Percentiles rank a stretch among this genome's conserved stretches.
phyloP scores from a whole-genome alignment of 495 filamentous ascomycete genomes.

The Trichoderma parareesei region DNA sequence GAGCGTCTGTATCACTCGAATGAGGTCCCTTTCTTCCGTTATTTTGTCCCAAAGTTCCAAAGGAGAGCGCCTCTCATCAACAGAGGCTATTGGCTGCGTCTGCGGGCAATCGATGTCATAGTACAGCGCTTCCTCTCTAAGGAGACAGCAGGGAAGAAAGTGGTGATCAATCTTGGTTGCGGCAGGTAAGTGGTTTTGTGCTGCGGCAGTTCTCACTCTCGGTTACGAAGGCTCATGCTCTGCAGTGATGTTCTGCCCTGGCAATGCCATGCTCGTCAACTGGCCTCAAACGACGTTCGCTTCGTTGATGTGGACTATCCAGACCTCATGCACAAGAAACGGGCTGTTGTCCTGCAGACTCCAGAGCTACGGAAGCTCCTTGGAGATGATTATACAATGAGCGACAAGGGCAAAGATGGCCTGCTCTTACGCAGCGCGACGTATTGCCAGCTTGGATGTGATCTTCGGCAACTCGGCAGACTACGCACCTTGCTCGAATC shows the following conservation, averaged over 20 bases:
- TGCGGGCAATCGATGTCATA: conserved; percentile 68
- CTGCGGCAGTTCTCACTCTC: background rate
- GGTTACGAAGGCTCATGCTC: conserved; percentile 10
- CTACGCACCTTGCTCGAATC: conserved; percentile 48
- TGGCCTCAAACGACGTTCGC: conserved; percentile 39
- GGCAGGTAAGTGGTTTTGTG: conserved; percentile 59
- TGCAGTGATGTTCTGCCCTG: conserved; percentile 83
- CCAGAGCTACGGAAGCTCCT: conserved; percentile 47
- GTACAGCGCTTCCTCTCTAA: conserved; percentile 62
- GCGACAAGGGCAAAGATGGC: conserved; percentile 36
- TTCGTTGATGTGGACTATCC: conserved; percentile 89
- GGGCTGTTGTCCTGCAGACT: conserved; percentile 52
- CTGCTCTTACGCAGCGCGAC: conserved; percentile 51
- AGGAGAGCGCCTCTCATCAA: conserved; percentile 78
- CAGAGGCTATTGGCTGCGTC: conserved; percentile 77
- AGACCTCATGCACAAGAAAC: conserved; percentile 69
- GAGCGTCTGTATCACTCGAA: conserved; percentile 69
- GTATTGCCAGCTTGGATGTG: conserved; percentile 77
- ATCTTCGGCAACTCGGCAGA: conserved; percentile 56
- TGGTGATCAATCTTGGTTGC: conserved; percentile 81
- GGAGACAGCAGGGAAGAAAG: conserved; percentile 52
- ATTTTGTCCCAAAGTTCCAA: conserved; percentile 78
- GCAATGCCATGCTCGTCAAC: conserved; percentile 62
- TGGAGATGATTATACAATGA: conserved; percentile 36
- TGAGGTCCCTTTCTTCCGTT: conserved; percentile 73